Evolutionary conservation across 2,329 filamentous ascomycete genomes (phyloP), one percentile per base, ranked within the genome.

Genomic region (Cryoendolithus antarcticus): DNA sequence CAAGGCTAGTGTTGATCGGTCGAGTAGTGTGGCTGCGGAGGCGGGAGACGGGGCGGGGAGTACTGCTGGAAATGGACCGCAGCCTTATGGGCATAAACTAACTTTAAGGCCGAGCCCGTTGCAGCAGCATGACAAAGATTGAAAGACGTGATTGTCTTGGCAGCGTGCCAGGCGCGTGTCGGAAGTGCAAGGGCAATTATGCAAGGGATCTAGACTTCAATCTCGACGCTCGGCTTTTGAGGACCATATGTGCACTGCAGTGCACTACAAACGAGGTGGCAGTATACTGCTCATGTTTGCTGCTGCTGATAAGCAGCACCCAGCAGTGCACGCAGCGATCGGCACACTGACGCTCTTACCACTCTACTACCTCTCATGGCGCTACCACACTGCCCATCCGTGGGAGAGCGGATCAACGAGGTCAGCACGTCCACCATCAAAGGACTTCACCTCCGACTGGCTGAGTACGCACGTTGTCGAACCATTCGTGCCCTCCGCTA

Each of bases 381-480:
- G 37, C 19, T 38, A 38, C 8, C 40, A 42, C 35, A 13, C 29
- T 6, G 24, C 10, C 2, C 44, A 50, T 32, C 45, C 43, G 6
- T 52, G 38, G 40, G 11, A 12, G 12, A 24, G 9, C 19, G 27
- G 32, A 5, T 9, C 30, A 15, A 19, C 10, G n/a, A 33, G 12
- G 9, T 9, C 10, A 11, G 9, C 11, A n/a, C 37, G n/a, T 24
- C 35, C 36, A 10, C 30, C 38, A 9, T 39, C 43, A 4, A 29
- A 24, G 9, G 44, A 46, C 7, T 55, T 55, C 42, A 44, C 54
- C 19, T 35, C 38, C 4, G 41, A 48, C 32, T 57, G 53, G 52
- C 48, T 56, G 6, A 40, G 44, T 9, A 46, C 44, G 2, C 44
- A 49, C 27, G 36, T 53, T 12, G 41, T 51, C 32, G 34, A 42